These are phyloP conservation scores for Penicillium chermesinum DNA, from an alignment of 495 filamentous ascomycete genomes.

Conservation along the genomic window DNA sequence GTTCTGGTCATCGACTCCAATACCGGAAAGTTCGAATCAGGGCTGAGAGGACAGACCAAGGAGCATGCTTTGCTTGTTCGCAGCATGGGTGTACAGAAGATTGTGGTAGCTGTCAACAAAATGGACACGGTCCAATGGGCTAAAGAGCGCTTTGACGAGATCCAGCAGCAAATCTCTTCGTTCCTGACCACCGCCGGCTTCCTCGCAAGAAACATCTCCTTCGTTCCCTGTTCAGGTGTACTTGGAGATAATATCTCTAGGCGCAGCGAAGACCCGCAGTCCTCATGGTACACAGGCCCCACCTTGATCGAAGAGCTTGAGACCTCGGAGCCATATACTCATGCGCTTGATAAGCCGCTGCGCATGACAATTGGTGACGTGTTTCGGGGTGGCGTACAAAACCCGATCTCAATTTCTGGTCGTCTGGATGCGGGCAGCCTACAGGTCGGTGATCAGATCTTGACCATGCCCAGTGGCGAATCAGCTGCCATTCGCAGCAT, in stretches of 20 bases:
- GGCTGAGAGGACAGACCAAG: constrained; percentile 87
- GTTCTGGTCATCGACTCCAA: constrained; percentile 89
- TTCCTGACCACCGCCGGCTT: constrained; percentile 83
- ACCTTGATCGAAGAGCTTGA: constrained; percentile 83
- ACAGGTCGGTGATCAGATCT: constrained; percentile 74
- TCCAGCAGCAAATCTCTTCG: constrained; percentile 72
- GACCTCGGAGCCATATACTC: constrained; percentile 62
- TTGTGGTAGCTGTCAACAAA: constrained; percentile 93
- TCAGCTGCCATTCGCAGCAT: constrained; percentile 72
- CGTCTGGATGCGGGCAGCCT: constrained; percentile 79
- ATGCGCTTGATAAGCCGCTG: constrained; percentile 72
- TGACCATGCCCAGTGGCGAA: constrained; percentile 75
- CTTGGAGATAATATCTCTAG: constrained; percentile 78
- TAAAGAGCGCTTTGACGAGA: constrained; percentile 74
- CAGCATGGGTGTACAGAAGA: constrained; percentile 82
- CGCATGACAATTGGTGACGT: constrained; percentile 79
- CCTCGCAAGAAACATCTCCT: constrained; percentile 68
- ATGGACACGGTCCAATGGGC: constrained; percentile 82
- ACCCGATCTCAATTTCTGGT: constrained; percentile 74
- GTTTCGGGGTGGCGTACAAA: constrained; percentile 70
- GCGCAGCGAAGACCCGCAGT: constrained; percentile 49
- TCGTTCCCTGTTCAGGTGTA: constrained; percentile 85
- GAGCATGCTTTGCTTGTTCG: constrained; percentile 87
- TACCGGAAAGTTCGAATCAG: constrained; percentile 85
- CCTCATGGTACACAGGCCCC: constrained; percentile 71